phyloP scores from a whole-genome alignment of 306 rosid species.

The Castanospermum australe region DNA sequence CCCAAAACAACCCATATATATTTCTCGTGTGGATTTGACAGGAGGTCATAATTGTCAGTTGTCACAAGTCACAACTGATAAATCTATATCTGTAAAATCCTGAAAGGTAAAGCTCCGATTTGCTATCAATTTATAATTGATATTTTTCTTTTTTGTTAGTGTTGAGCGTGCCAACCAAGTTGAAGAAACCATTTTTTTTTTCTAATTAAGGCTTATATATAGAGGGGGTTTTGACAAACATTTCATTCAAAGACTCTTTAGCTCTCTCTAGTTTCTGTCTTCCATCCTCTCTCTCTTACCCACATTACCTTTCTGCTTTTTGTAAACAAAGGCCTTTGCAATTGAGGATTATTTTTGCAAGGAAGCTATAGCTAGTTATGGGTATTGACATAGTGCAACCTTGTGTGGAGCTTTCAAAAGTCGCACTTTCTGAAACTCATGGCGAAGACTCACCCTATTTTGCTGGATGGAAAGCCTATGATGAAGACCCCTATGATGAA shows the following conservation, averaged over 20 bases:
- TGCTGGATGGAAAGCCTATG: slow-evolving; percentile 97
- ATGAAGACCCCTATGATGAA: slow-evolving; percentile 74
- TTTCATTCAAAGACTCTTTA: slow-evolving; percentile 37
- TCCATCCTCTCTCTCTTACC: neutral
- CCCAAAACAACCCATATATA: slow-evolving; percentile 38
- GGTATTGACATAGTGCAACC: slow-evolving; percentile 47
- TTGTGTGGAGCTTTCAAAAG: slow-evolving; percentile 50
- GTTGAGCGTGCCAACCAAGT: neutral
- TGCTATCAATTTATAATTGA: slow-evolving; percentile 42
- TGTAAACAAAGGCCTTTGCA: neutral
- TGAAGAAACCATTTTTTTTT: no score
- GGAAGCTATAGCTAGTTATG: slow-evolving; percentile 44
- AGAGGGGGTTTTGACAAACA: slow-evolving; percentile 4
- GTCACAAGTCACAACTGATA: slow-evolving; percentile 43
- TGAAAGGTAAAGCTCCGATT: slow-evolving; percentile 8
- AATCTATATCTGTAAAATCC: slow-evolving; percentile 27
- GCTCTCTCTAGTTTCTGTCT: neutral
- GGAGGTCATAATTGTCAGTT: slow-evolving; percentile 56
- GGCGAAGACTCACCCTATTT: slow-evolving; percentile 91
- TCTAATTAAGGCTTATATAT: slow-evolving; percentile 49
- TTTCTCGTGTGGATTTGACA: slow-evolving; percentile 47
- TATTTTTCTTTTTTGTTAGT: neutral
- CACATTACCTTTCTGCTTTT: neutral
- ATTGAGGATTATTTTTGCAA: neutral
- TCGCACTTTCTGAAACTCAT: slow-evolving; percentile 79